Conservation (phyloP, 106 monocot genomes). For the Triglochin maritima region DNA sequence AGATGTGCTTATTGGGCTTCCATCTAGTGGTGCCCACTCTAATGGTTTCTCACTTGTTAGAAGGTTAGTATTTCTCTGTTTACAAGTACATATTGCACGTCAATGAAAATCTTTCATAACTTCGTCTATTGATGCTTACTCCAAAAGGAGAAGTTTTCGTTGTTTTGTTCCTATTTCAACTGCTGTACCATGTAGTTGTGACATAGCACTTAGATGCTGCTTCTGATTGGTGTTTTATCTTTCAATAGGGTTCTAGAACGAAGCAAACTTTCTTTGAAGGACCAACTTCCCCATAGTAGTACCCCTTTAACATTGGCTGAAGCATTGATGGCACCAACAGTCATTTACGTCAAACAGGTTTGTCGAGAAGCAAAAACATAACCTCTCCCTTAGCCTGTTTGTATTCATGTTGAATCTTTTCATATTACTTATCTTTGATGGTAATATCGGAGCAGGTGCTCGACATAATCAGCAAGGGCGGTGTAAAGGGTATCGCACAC, state of each 20-base stretch:
- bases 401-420: not conserved
- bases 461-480: constrained; percentile 77
- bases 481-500: constrained; percentile 95
- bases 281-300: constrained; percentile 51
- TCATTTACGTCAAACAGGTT: constrained; percentile 96
- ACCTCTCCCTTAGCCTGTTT: not conserved
- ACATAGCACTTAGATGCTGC: not conserved
- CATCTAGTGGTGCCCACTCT: constrained; percentile 94
- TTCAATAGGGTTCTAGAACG: constrained; percentile 48
- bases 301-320: constrained; percentile 53
- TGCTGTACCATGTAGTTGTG: too few relatives aligned
- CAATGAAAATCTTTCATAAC: too few relatives aligned
- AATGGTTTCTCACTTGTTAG: constrained; percentile 98
- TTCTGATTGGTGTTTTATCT: constrained; percentile 1
- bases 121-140: too few relatives aligned
- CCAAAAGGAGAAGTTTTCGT: too few relatives aligned
- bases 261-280: constrained; percentile 58
- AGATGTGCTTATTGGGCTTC: constrained; percentile 85
- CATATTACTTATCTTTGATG: not conserved
- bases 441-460: constrained; percentile 38
- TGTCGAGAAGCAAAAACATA: too few relatives aligned
- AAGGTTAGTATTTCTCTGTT: constrained; percentile 32
- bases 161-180: too few relatives aligned
- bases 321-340: constrained; percentile 85
- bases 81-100: not conserved